These are phyloP conservation scores for Hortaea werneckii DNA, from an alignment of 2,329 filamentous ascomycete species.

Conservation along the genomic window DNA sequence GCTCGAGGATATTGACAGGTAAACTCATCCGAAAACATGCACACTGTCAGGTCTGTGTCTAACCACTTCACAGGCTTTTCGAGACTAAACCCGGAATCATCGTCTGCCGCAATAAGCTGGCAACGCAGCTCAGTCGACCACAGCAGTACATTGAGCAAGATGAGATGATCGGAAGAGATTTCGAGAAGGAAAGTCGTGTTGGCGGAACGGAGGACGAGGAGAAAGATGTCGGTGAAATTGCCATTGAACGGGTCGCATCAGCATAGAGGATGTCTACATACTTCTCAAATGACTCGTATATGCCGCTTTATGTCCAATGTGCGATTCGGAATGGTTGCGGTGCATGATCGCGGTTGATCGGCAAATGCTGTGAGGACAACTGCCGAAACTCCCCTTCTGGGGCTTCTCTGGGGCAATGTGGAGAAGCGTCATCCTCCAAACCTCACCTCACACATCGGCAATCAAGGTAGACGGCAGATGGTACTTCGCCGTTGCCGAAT, in stretches of 20 bases:
- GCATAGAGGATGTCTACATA: too few species aligned
- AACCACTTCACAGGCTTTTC: slow-evolving; percentile 15
- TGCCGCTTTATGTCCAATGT: too few species aligned
- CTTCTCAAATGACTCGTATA: too few species aligned
- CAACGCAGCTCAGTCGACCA: slow-evolving; percentile 12
- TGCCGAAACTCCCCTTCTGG: neutral
- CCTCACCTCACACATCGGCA: too few species aligned
- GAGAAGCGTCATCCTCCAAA: neutral
- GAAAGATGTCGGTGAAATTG: neutral
- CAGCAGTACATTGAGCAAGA: slow-evolving; percentile 13
- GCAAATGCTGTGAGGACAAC: too few species aligned
- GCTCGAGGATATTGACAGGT: slow-evolving; percentile 30
- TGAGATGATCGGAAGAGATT: slow-evolving; percentile 9
- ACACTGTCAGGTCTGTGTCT: too few species aligned
- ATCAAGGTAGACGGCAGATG: too few species aligned
- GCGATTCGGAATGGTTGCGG: too few species aligned
- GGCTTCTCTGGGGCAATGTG: neutral
- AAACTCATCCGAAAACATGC: too few species aligned
- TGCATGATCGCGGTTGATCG: too few species aligned
- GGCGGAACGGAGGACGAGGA: slow-evolving; percentile 3
- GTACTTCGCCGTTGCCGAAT: too few species aligned
- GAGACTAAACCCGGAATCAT: slow-evolving; percentile 14
- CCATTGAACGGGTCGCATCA: too few species aligned
- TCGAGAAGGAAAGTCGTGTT: slow-evolving; percentile 3
- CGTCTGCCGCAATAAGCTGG: slow-evolving; percentile 9